These are phyloP conservation scores for Naganishia randhawae DNA, from an alignment of 768 basidiomycete species.

Conservation along the genomic window DNA sequence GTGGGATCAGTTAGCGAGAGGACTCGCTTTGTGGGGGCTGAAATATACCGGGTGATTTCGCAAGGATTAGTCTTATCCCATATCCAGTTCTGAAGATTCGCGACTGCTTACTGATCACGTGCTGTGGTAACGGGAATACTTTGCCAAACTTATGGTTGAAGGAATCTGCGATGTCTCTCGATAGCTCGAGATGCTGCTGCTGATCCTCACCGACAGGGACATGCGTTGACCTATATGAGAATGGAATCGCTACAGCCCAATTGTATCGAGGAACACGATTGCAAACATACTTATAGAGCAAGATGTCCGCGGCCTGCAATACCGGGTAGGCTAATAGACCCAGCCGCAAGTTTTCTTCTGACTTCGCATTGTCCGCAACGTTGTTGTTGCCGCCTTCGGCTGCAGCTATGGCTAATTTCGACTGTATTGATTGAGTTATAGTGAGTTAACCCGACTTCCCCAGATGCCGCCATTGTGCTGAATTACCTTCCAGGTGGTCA, in stretches of 20 bases:
- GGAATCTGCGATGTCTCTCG: constrained; percentile 71
- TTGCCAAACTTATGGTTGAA: constrained; percentile 70
- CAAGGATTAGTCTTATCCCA: background rate
- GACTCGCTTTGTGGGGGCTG: constrained; percentile 75
- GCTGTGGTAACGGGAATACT: constrained; percentile 69
- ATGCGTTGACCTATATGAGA: constrained; percentile 66
- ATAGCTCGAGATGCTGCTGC: constrained; percentile 85
- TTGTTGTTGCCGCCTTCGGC: background rate
- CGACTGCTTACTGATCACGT: constrained; percentile 64
- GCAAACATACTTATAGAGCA: constrained; percentile 67
- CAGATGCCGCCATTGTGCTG: background rate
- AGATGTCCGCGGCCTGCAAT: constrained; percentile 86
- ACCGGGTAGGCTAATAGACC: constrained; percentile 91
- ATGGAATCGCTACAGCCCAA: background rate
- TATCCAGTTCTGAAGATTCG: background rate
- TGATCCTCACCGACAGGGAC: constrained; percentile 97
- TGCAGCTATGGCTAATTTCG: constrained; percentile 61
- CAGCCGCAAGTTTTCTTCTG: constrained; percentile 74
- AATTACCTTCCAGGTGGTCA: constrained; percentile 94
- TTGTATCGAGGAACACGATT: background rate
- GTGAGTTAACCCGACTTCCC: background rate
- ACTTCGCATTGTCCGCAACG: constrained; percentile 68
- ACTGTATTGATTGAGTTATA: constrained; percentile 53
- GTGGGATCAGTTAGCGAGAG: constrained; percentile 79
- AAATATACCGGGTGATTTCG: background rate